phyloP scores from a whole-genome alignment of 164 flowering plant genomes.

The Annona cherimola region DNA sequence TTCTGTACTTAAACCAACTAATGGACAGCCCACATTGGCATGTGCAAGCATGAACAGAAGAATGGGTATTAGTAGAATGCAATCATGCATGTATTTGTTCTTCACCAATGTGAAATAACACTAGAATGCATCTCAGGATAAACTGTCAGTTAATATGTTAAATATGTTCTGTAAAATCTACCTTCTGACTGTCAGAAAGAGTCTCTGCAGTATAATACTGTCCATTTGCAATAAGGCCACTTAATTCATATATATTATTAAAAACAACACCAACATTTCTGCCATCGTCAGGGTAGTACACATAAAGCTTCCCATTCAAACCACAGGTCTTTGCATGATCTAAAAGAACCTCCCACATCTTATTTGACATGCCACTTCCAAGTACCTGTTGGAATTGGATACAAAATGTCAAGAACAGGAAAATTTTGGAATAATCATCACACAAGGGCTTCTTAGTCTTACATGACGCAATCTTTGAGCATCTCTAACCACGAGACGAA shows the following conservation, averaged over 20 bases:
- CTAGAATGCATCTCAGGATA: neutral
- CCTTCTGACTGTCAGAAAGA: slow-evolving; percentile 88
- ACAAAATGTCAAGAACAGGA: neutral
- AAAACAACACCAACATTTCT: slow-evolving; percentile 77
- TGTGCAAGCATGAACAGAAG: no score
- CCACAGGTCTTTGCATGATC: slow-evolving; percentile 98
- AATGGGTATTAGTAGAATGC: no score
- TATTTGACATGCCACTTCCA: slow-evolving; percentile 99
- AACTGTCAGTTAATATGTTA: slow-evolving; percentile 31
- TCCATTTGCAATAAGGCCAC: slow-evolving; percentile 70
- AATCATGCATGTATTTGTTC: no score
- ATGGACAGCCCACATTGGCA: no score
- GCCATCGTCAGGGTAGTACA: slow-evolving; percentile 51
- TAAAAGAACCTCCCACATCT: slow-evolving; percentile 94
- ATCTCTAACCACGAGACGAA: slow-evolving; percentile 71
- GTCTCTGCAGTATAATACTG: slow-evolving; percentile 62
- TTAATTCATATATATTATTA: slow-evolving; percentile 77
- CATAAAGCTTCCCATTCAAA: slow-evolving; percentile 70
- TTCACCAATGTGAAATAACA: no score
- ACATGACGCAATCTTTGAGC: slow-evolving; percentile 68
- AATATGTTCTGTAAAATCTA: slow-evolving; percentile 14
- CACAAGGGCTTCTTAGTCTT: slow-evolving; percentile 23
- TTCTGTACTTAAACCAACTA: no score
- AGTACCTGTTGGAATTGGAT: slow-evolving; percentile 53
- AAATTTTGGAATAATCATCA: neutral